Evolutionary conservation across 148 eudicot species (phyloP).

Genomic region (Camellia granthamiana): DNA sequence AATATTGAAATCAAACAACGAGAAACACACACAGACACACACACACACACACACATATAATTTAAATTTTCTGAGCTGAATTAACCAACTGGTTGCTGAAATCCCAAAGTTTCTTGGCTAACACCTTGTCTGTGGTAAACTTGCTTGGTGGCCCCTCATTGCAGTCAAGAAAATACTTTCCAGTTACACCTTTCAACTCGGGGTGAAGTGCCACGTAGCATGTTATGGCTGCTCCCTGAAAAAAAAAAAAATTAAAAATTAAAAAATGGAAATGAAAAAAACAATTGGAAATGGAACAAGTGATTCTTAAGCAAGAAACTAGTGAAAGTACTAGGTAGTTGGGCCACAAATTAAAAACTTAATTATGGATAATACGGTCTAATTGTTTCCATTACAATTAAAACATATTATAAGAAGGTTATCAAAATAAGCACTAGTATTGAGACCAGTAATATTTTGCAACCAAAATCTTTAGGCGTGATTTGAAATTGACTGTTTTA

Average conservation of each 20-base stretch:
- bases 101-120: slow-evolving; percentile 73
- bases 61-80: slow-evolving; percentile 26
- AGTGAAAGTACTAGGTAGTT: too few relatives aligned
- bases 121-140: slow-evolving; percentile 39
- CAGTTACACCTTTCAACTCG: slow-evolving; percentile 47
- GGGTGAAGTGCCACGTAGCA: slow-evolving; percentile 79
- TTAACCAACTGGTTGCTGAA: slow-evolving; percentile 62
- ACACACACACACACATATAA: too few relatives aligned
- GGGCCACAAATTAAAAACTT: too few relatives aligned
- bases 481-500: too few relatives aligned
- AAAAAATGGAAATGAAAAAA: neutral
- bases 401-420: too few relatives aligned
- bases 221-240: slow-evolving; percentile 75
- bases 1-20: too few relatives aligned
- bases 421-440: too few relatives aligned
- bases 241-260: neutral
- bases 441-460: too few relatives aligned
- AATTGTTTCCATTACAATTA: too few relatives aligned
- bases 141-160: slow-evolving; percentile 52
- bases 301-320: neutral
- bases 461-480: too few relatives aligned
- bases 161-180: slow-evolving; percentile 71
- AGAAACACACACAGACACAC: too few relatives aligned
- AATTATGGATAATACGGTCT: too few relatives aligned
- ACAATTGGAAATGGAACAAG: neutral